These are phyloP conservation scores for Insectozyma bohioensis DNA, from an alignment of 1,139 yeast genomes.

Conservation along the genomic window DNA sequence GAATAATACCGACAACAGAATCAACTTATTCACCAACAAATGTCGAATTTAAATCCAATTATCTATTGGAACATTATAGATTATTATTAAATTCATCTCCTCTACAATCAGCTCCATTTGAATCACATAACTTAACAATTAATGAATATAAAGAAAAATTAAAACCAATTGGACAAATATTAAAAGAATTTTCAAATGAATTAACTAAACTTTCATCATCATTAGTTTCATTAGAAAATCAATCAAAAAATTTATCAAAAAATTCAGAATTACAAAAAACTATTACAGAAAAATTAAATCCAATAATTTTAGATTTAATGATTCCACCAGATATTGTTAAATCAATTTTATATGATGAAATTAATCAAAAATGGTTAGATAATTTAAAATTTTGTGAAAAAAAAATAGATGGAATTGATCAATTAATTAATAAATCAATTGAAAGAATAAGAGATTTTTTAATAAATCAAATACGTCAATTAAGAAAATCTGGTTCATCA, in stretches of 20 bases:
- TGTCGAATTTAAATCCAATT: background rate
- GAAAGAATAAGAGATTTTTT: slow-evolving; percentile 77
- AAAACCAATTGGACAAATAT: slow-evolving; percentile 37
- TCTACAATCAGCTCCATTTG: slow-evolving; percentile 1
- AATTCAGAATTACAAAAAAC: slow-evolving; percentile 51
- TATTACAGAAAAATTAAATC: slow-evolving; percentile 61
- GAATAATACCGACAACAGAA: slow-evolving; percentile 11
- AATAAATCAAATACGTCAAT: slow-evolving; percentile 58
- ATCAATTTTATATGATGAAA: slow-evolving; percentile 45
- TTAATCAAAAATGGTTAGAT: slow-evolving; percentile 57
- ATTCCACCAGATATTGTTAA: slow-evolving; percentile 68
- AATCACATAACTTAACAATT: slow-evolving; percentile 18
- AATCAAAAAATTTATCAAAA: slow-evolving; percentile 36
- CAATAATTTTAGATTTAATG: slow-evolving; percentile 69
- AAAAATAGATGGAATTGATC: slow-evolving; percentile 36
- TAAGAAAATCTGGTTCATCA: slow-evolving; percentile 59
- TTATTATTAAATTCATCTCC: background rate
- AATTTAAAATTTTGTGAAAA: slow-evolving; percentile 52
- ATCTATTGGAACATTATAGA: slow-evolving; percentile 2
- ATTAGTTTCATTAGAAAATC: slow-evolving; percentile 56
- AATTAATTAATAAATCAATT: slow-evolving; percentile 51
- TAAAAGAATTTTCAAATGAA: slow-evolving; percentile 55
- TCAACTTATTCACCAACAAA: background rate
- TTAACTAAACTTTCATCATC: slow-evolving; percentile 59
- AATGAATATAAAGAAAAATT: slow-evolving; percentile 35